Conservation (phyloP, 2,329 filamentous ascomycete species). For the Blastomyces emzantsi region DNA sequence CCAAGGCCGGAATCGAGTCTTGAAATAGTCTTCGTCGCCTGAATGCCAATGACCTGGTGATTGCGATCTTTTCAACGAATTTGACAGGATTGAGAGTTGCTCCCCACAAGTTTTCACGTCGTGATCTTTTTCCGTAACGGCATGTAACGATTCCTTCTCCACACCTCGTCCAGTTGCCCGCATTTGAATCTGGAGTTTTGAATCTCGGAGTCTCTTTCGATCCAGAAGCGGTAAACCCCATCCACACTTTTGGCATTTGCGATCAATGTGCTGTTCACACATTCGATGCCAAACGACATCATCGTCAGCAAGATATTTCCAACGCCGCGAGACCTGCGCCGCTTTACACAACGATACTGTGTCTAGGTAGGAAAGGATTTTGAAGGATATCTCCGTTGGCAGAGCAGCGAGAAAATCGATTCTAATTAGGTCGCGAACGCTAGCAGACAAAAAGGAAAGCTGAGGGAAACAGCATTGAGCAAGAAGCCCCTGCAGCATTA, state of each 20-base stretch:
- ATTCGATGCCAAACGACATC: constrained; percentile 97
- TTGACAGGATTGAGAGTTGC: background rate
- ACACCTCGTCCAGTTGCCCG: constrained; percentile 27
- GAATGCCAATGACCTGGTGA: constrained; percentile 19
- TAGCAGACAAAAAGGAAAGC: constrained; percentile 81
- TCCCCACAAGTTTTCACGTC: background rate
- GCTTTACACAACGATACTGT: constrained; percentile 93
- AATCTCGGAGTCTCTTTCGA: constrained; percentile 74
- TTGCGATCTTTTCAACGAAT: constrained; percentile 6
- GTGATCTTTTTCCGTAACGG: constrained; percentile 3
- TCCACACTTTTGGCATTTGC: constrained; percentile 89
- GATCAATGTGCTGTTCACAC: constrained; percentile 94
- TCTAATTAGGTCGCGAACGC: constrained; percentile 88
- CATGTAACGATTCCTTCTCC: background rate
- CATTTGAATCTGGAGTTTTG: constrained; percentile 74
- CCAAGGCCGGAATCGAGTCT: constrained; percentile 60
- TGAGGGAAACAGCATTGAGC: constrained; percentile 97
- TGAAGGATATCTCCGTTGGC: constrained; percentile 83
- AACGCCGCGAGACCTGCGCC: constrained; percentile 81
- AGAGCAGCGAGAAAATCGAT: constrained; percentile 92
- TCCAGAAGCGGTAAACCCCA: constrained; percentile 90
- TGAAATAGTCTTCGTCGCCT: constrained; percentile 41
- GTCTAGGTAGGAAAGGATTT: constrained; percentile 86
- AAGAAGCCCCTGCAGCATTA: constrained; percentile 95
- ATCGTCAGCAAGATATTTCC: constrained; percentile 86